Base-by-base conservation (phyloP, 768 basidiomycete genomes). In the Dacryopinax primogenitus region DNA sequence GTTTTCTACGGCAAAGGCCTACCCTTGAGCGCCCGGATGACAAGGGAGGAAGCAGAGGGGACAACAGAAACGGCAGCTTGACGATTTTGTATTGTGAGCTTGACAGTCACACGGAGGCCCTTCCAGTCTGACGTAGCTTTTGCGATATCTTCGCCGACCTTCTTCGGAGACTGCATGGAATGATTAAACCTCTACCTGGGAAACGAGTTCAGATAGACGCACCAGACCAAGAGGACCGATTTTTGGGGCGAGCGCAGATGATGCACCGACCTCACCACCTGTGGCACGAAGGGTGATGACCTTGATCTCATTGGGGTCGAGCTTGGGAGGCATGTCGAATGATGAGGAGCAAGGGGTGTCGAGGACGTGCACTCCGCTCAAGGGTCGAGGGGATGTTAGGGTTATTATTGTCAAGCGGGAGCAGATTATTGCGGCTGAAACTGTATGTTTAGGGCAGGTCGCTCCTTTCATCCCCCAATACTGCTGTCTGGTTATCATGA, bases 131-230 rank as follows among this genome's bases (percentile, higher is more conserved):
- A 84, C 67, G 96, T 99, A 66, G 95, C 95, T 78, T 99, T 99
- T 72, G 96, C 96, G 76, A 99, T 99, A 80, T 99, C 96, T 91
- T 99, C 96, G 79, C 96, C 96, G 78, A 99, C 96, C 82, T 98
- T 98, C 83, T 99, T 99, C 72, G 96, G 96, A 66, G 96, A 97
- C 96, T 98, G 71, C 62, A 65, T 26, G 1, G 37, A 32, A 64
- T 36, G 23, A 62, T 6, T 15, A 21, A 34, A 0, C 3, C 21
- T 16, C 1, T 65, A 28, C 7, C 33, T 26, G 23, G 33, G 6
- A 33, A 65, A 37, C 12, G 26, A 62, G 6, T 33, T 28, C n/a
- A 16, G 51, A 33, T 1, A n/a, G n/a, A 78, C 93, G 73, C 76
- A 98, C 95, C 76, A 99, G 81, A 89, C 95, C 95, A 70, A 99